These are phyloP conservation scores for Phytophthora hybrid DNA, from an alignment of 352 stramenopile species.

Conservation along the genomic window DNA sequence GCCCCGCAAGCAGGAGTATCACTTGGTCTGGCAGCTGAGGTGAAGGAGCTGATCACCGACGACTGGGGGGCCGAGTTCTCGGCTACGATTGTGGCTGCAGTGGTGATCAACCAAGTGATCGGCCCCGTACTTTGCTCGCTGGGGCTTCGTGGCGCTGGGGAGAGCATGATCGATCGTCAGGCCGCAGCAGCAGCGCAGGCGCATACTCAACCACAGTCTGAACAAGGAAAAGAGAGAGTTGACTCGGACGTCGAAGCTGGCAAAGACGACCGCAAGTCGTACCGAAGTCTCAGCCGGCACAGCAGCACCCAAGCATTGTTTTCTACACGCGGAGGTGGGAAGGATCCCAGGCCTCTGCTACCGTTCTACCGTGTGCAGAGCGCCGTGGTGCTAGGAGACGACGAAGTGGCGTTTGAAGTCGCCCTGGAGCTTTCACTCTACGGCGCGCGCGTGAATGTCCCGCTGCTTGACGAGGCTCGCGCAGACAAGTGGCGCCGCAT, in stretches of 20 bases:
- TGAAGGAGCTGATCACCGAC: conserved; percentile 65
- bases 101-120: conserved; percentile 75
- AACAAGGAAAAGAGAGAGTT: conserved; percentile 11
- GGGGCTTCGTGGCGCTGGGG: conserved; percentile 55
- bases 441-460: conserved; percentile 64
- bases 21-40: conserved; percentile 64
- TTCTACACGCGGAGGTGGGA: conserved; percentile 29
- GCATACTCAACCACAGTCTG: not conserved
- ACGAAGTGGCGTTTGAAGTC: conserved; percentile 69
- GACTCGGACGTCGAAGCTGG: conserved; percentile 23
- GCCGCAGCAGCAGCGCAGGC: conserved; percentile 22
- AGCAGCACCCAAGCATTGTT: conserved; percentile 22
- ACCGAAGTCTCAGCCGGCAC: conserved; percentile 22
- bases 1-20: conserved; percentile 72
- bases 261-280: conserved; percentile 17
- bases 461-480: conserved; percentile 64
- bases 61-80: conserved; percentile 65
- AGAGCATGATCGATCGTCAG: conserved; percentile 48
- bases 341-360: conserved; percentile 52
- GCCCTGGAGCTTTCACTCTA: conserved; percentile 69
- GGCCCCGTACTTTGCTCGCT: conserved; percentile 66
- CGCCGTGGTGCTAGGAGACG: conserved; percentile 65
- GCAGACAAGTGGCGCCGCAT: conserved; percentile 71
- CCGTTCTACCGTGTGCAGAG: conserved; percentile 58
- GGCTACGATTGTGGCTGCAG: conserved; percentile 68